Evolutionary conservation across 768 basidiomycete species (phyloP).

Genomic region (Naganishia antarctica): DNA sequence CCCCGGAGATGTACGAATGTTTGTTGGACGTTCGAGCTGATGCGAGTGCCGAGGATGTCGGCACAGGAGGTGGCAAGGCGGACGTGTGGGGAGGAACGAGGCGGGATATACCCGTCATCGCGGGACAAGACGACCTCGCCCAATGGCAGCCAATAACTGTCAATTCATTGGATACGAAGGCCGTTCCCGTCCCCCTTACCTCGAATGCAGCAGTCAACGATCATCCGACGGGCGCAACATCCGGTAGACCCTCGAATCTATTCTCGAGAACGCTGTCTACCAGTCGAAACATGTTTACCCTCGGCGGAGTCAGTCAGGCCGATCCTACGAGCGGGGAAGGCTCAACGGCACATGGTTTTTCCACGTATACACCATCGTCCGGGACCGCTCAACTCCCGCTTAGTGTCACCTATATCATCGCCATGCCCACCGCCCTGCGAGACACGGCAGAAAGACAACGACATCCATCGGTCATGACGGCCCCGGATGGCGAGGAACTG

Average conservation of each 20-base stretch:
- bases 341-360: not conserved
- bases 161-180: constrained; percentile 8
- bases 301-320: not conserved
- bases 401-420: constrained; percentile 22
- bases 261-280: constrained; percentile 17
- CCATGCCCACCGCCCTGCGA: constrained; percentile 18
- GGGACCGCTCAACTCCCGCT: constrained; percentile 6
- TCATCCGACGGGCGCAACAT: not conserved
- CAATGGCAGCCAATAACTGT: constrained; percentile 22
- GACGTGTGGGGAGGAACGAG: constrained; percentile 7
- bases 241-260: not conserved
- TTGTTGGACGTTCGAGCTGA: constrained; percentile 1
- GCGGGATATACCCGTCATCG: not conserved
- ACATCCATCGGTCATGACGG: not conserved
- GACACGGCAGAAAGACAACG: not conserved
- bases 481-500: not conserved
- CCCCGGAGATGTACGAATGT: constrained; percentile 25
- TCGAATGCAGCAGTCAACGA: not conserved
- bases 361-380: constrained; percentile 8
- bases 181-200: not conserved
- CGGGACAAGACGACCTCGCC: constrained; percentile 7
- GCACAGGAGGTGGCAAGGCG: not conserved
- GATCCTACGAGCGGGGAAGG: not conserved
- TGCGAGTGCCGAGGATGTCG: not conserved
- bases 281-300: not conserved